phyloP scores from a whole-genome alignment of 1,284 basidiomycete genomes.

The Malassezia dermatis region DNA sequence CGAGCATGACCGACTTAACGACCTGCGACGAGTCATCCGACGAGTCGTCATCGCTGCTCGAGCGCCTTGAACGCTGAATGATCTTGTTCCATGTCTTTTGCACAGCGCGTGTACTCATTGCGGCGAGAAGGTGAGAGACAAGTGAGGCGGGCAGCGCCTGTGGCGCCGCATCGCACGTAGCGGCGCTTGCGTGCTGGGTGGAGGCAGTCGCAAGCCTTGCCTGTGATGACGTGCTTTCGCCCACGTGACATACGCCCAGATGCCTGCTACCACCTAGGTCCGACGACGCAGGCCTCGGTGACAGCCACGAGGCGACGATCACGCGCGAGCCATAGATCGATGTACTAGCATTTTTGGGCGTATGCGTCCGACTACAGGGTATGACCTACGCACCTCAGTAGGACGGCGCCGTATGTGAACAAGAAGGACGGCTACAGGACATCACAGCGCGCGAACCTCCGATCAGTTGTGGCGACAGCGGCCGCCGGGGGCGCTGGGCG shows the following conservation, averaged over 20 bases:
- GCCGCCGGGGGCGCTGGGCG: background rate
- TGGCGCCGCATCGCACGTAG: background rate
- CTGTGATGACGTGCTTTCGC: background rate
- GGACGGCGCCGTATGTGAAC: conserved; percentile 11
- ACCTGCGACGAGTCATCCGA: background rate
- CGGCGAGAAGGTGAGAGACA: background rate
- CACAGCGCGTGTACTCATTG: background rate
- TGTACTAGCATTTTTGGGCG: conserved; percentile 14
- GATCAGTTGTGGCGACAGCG: background rate
- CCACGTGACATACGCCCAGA: background rate
- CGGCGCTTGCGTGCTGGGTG: background rate
- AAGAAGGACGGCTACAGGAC: conserved; percentile 1
- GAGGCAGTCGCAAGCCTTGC: background rate
- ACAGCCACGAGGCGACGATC: background rate
- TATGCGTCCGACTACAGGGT: conserved; percentile 21
- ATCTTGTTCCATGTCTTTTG: background rate
- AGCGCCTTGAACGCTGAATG: background rate
- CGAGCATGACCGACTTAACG: background rate
- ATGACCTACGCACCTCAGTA: conserved; percentile 15
- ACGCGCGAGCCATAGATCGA: background rate
- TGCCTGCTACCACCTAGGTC: background rate
- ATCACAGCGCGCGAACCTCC: background rate
- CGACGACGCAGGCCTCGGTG: no score
- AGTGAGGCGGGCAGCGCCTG: background rate
- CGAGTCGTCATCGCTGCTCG: background rate